A percentile compares a stretch with the other conserved stretches of the same genome.
These are phyloP conservation scores for Apiotrichum mycotoxinovorans DNA, from an alignment of 1,284 basidiomycete species.

Conservation along the genomic window DNA sequence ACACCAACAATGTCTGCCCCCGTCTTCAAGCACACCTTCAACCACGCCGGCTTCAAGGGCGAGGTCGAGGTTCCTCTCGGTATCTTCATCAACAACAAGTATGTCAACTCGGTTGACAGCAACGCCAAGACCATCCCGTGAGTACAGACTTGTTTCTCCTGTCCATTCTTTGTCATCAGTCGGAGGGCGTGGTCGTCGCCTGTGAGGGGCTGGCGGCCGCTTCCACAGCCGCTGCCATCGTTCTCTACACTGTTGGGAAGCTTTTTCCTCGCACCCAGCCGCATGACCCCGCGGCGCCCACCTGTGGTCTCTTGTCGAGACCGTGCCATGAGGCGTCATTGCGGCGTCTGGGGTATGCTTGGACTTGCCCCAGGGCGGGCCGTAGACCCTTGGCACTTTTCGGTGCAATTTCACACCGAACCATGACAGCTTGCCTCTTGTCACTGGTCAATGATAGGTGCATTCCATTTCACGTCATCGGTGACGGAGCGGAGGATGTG, in stretches of 20 bases:
- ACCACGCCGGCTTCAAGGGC: slow-evolving; percentile 64
- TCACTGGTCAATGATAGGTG: too few relatives aligned
- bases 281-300: too few relatives aligned
- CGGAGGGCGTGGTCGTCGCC: not conserved
- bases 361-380: slow-evolving; percentile 9
- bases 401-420: not conserved
- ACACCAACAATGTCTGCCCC: slow-evolving; percentile 19
- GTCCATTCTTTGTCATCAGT: not conserved
- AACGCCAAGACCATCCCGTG: slow-evolving; percentile 46
- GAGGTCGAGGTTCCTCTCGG: slow-evolving; percentile 66
- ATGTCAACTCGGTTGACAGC: slow-evolving; percentile 63
- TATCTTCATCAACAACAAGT: slow-evolving; percentile 79
- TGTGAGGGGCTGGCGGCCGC: too few relatives aligned
- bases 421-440: not conserved
- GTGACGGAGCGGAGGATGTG: too few relatives aligned
- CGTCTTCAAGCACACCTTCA: slow-evolving; percentile 60
- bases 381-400: too few relatives aligned
- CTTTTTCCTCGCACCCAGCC: too few relatives aligned
- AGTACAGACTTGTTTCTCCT: slow-evolving; percentile 15
- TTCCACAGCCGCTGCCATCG: too few relatives aligned
- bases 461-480: too few relatives aligned
- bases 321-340: slow-evolving; percentile 49
- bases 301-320: too few relatives aligned
- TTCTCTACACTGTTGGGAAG: too few relatives aligned
- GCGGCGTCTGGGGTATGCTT: slow-evolving; percentile 64